Evolutionary conservation across 2,329 filamentous ascomycete genomes (phyloP).

Genomic region (Thielaviopsis euricoi): DNA sequence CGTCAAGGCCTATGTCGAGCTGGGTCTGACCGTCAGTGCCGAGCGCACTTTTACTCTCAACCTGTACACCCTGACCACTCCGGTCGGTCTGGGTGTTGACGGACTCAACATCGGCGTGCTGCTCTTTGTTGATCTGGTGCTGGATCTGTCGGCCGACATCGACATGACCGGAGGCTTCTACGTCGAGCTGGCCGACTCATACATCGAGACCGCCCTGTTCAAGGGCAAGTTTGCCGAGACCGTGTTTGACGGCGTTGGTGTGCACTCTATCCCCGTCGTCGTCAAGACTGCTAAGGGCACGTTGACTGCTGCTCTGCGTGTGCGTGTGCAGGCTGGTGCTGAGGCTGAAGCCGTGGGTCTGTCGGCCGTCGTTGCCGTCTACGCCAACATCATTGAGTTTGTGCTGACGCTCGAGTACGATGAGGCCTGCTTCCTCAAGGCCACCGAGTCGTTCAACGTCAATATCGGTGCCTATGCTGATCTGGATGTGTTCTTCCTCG

Average conservation of each 20-base stretch:
- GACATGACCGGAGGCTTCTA: constrained; percentile 36
- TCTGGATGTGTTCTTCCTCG: constrained; percentile 22
- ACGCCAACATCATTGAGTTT: constrained; percentile 38
- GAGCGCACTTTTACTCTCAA: constrained; percentile 34
- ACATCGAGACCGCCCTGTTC: constrained; percentile 24
- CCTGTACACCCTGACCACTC: constrained; percentile 28
- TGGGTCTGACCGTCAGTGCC: constrained; percentile 28
- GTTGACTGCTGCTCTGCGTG: constrained; percentile 32
- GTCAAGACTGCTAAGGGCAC: constrained; percentile 29
- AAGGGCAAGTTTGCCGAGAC: constrained; percentile 29
- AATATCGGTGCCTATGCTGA: constrained; percentile 24
- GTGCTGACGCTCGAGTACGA: constrained; percentile 24
- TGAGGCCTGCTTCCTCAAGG: constrained; percentile 21
- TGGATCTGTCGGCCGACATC: constrained; percentile 30
- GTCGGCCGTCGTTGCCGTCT: constrained; percentile 29
- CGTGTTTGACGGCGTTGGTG: constrained; percentile 27
- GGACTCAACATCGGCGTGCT: constrained; percentile 29
- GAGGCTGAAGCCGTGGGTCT: constrained; percentile 23
- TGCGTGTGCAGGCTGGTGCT: constrained; percentile 30
- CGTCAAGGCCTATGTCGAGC: constrained; percentile 34
- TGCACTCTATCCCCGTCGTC: constrained; percentile 29
- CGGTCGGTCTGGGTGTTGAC: constrained; percentile 26
- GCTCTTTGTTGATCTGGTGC: constrained; percentile 34
- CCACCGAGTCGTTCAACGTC: constrained; percentile 22
- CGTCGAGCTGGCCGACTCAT: constrained; percentile 29